A percentile compares a stretch with the other conserved stretches of the same genome.
phyloP scores from a whole-genome alignment of 2,329 filamentous ascomycete genomes.

The Botrytis sinoallii region DNA sequence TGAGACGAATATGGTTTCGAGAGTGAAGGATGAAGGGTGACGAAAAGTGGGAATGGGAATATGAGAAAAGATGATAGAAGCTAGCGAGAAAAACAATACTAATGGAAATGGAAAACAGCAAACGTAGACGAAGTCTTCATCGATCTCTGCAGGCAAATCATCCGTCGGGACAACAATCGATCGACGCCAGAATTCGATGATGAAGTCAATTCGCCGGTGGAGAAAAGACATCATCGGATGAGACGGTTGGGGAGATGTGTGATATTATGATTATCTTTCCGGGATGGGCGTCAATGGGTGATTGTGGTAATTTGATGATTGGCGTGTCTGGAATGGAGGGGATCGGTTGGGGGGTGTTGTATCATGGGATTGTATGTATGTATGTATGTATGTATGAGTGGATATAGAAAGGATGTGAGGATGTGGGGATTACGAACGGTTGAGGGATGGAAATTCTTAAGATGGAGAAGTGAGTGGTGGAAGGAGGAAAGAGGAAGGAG shows the following conservation, averaged over 20 bases:
- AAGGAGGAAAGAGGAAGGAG: background rate
- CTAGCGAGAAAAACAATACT: background rate
- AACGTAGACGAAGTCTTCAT: conserved; percentile 73
- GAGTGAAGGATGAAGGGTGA: background rate
- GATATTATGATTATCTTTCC: conserved; percentile 13
- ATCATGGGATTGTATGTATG: background rate
- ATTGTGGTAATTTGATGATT: conserved; percentile 6
- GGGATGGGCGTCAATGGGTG: background rate
- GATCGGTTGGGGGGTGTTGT: background rate
- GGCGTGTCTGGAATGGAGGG: background rate
- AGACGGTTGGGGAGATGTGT: conserved; percentile 16
- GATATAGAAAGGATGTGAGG: background rate
- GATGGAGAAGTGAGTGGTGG: background rate
- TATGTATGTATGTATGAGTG: background rate
- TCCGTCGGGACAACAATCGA: conserved; percentile 50
- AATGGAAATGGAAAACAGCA: conserved; percentile 33
- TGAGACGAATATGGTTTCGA: background rate
- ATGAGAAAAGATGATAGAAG: background rate
- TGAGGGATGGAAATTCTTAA: background rate
- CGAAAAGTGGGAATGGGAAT: background rate
- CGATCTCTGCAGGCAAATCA: conserved; percentile 65
- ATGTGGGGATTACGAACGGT: background rate
- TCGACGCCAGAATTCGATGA: conserved; percentile 17
- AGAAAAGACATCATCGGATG: conserved; percentile 15
- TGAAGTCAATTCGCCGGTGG: conserved; percentile 12